Evolutionary conservation across 306 rosid species (phyloP).

Genomic region (Medicago arabica): DNA sequence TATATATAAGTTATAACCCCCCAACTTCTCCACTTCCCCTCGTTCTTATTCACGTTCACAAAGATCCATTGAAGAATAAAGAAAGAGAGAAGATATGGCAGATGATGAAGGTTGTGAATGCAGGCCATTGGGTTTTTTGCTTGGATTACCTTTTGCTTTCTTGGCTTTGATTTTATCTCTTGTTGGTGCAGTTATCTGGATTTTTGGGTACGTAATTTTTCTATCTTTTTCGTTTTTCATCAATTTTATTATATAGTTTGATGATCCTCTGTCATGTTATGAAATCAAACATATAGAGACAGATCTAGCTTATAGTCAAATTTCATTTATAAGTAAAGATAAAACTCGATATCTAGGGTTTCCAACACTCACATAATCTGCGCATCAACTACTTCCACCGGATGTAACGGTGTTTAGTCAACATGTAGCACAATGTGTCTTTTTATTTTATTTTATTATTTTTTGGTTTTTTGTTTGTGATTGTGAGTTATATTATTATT

Average conservation of each 20-base stretch:
- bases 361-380: too few relatives aligned
- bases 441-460: background rate
- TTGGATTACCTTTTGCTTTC: conserved; percentile 85
- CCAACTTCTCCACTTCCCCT: background rate
- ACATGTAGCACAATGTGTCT: background rate
- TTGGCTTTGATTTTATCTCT: conserved; percentile 66
- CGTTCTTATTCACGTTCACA: background rate
- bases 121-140: conserved; percentile 81
- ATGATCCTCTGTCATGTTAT: background rate
- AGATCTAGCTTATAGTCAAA: background rate
- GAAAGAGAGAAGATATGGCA: conserved; percentile 45
- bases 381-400: too few relatives aligned
- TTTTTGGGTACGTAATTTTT: conserved; percentile 55
- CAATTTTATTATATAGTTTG: background rate
- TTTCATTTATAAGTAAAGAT: too few relatives aligned
- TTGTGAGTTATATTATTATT: background rate
- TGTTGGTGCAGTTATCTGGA: conserved; percentile 78
- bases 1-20: conserved; percentile 32
- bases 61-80: background rate
- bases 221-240: background rate
- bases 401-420: background rate
- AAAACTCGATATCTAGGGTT: too few relatives aligned
- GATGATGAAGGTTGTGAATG: conserved; percentile 65
- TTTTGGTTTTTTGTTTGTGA: background rate
- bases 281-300: background rate